Evolutionary conservation across 306 rosid species (phyloP).

Genomic region (Cucurbita pepo): DNA sequence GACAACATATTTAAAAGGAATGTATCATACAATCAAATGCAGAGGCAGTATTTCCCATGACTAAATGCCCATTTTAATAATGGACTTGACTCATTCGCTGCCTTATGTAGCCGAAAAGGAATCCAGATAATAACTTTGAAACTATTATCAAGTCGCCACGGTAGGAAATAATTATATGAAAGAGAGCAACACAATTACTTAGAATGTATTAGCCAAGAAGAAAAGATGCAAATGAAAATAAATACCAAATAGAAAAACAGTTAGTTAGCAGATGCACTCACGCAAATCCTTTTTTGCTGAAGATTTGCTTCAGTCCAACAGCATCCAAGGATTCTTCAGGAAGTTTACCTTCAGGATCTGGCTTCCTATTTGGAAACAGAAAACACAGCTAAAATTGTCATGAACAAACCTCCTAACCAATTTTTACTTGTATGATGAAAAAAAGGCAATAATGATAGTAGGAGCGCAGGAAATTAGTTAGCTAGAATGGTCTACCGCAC

Average conservation of each 20-base stretch:
- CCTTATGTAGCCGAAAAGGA: neutral
- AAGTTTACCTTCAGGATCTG: constrained; percentile 84
- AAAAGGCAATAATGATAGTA: neutral
- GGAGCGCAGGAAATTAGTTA: neutral
- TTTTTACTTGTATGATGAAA: neutral
- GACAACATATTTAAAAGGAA: neutral
- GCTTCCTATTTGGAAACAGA: constrained; percentile 32
- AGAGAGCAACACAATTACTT: neutral
- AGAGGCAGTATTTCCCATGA: neutral
- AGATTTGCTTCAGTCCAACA: constrained; percentile 58
- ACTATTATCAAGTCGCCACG: neutral
- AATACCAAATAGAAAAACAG: neutral
- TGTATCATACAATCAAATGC: neutral
- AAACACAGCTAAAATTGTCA: neutral
- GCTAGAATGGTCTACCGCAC: neutral
- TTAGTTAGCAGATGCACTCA: constrained; percentile 27
- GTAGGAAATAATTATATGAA: neutral
- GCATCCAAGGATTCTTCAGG: constrained; percentile 76
- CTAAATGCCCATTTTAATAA: neutral
- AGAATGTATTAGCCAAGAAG: neutral
- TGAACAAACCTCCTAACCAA: neutral
- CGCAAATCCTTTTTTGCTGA: constrained; percentile 70
- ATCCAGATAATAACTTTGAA: neutral
- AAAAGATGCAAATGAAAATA: neutral
- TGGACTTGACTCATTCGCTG: neutral